These are phyloP conservation scores for Ananas comosus DNA, from an alignment of 176 grass and related monocot species.

Conservation along the genomic window DNA sequence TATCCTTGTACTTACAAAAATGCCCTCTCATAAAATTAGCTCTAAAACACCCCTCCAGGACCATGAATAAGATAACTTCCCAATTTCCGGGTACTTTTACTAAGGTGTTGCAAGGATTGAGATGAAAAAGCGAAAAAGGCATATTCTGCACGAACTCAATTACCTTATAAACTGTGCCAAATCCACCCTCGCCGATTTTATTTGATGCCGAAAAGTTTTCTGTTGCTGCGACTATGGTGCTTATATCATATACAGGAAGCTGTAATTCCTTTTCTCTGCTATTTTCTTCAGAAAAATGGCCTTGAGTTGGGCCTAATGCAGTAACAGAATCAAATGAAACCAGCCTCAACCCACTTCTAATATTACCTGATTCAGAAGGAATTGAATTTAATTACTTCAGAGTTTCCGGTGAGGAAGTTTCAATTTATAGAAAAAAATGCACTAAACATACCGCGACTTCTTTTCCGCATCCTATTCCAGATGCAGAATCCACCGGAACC, in stretches of 20 bases:
- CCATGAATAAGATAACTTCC: too few species aligned
- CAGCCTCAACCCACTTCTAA: background rate
- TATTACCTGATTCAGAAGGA: background rate
- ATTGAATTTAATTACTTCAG: background rate
- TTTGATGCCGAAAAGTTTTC: conserved; percentile 6
- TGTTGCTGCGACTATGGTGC: conserved; percentile 3
- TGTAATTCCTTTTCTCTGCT: background rate
- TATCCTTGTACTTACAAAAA: too few species aligned
- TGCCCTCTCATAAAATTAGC: too few species aligned
- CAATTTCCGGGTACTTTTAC: too few species aligned
- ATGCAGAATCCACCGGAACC: background rate
- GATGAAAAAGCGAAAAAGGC: too few species aligned
- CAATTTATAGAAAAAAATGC: background rate
- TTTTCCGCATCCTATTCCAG: background rate
- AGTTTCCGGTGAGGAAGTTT: too few species aligned
- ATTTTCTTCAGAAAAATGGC: background rate
- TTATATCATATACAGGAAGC: conserved; percentile 14
- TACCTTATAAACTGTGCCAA: conserved; percentile 20
- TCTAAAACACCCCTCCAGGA: too few species aligned
- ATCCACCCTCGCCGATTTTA: conserved; percentile 18
- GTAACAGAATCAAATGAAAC: background rate
- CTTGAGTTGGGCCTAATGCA: background rate
- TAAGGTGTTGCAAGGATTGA: too few species aligned
- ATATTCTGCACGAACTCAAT: background rate
- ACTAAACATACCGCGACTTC: background rate